Base-by-base conservation (phyloP, 176 grass and related monocot genomes). In the Phyllostachys edulis region DNA sequence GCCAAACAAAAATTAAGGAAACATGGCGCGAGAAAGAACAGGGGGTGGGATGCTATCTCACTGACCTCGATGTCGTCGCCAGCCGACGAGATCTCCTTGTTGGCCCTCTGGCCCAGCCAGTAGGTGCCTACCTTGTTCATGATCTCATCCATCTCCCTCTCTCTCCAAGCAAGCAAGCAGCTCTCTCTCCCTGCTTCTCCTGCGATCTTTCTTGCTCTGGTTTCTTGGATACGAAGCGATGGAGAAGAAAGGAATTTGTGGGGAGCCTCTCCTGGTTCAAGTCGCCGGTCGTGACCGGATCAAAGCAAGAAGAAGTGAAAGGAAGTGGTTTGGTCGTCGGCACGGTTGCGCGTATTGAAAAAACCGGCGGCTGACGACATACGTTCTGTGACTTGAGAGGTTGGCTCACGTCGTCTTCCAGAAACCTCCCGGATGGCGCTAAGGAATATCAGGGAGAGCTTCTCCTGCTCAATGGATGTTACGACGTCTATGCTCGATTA, bases 81-180 rank as follows among this genome's bases (percentile, higher is more conserved):
- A 56, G 86, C 90, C 3, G 94, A 97, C 5, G 92, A 88, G 57
- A 97, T 69, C 86, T 97, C 94, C 83, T 87, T 92, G 89, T 90
- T 94, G 49, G 94, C 88, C 45, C 24, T 85, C 71, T 92, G 56
- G 56, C 86, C 85, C 15, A 94, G 78, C 82, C 89, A 97, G 85
- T 92, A 97, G 18, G 70, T n/a, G 52, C 94, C 92, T 5, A 94
- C 29, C 85, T 97, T 92, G 87, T 97, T 92, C 89, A 92, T 88
- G 42, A 97, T 92, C 76, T 92, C 79, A 71, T 94, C 92, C 94
- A 94, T 97, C 85, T 40, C 39, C 39, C 39, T 34, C 39, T 8
- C 39, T 88, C 67, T 64, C 32, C 34, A 0, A 5, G 3, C 6
- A 40, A 67, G 4, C 56, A 36, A 76, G 41, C 42, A 51, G 46